Conservation (phyloP, 352 stramenopile genomes). For the Phytophthora hibernalis region DNA sequence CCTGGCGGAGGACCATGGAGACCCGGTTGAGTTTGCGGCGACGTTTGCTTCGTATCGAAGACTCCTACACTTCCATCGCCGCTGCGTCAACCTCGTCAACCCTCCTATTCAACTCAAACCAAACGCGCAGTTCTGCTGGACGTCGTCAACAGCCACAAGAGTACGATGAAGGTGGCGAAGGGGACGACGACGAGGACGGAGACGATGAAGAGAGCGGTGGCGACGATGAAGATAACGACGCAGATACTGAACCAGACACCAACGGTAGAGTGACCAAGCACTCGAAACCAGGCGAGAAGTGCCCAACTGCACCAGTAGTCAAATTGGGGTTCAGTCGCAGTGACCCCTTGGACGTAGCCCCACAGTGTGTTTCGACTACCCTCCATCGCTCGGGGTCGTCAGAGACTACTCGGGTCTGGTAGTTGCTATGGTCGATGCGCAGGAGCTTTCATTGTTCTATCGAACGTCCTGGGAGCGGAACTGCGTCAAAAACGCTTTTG, state of each 20-base stretch:
- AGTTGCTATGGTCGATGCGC: constrained; percentile 50
- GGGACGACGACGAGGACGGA: constrained; percentile 50
- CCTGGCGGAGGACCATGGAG: constrained; percentile 24
- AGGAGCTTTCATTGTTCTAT: constrained; percentile 63
- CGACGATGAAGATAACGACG: constrained; percentile 37
- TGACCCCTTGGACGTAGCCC: constrained; percentile 50
- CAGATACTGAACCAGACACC: constrained; percentile 3
- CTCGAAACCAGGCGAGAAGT: constrained; percentile 42
- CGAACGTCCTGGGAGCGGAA: constrained; percentile 93
- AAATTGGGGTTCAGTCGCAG: constrained; percentile 66
- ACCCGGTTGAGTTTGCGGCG: constrained; percentile 33
- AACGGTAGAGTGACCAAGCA: neutral
- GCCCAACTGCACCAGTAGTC: constrained; percentile 41
- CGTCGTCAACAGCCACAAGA: constrained; percentile 17
- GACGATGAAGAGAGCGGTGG: constrained; percentile 53
- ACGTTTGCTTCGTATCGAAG: constrained; percentile 46
- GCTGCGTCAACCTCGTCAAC: neutral
- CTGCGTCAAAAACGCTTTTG: constrained; percentile 93
- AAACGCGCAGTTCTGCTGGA: neutral
- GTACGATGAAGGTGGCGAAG: constrained; percentile 34
- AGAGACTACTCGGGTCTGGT: constrained; percentile 45
- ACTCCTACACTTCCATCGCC: neutral
- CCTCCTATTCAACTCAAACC: constrained; percentile 13
- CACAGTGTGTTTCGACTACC: constrained; percentile 93
- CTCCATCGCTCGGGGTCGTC: constrained; percentile 60